Evolutionary conservation across 106 monocot species (phyloP).

Genomic region (Dendrobium chrysotoxum): DNA sequence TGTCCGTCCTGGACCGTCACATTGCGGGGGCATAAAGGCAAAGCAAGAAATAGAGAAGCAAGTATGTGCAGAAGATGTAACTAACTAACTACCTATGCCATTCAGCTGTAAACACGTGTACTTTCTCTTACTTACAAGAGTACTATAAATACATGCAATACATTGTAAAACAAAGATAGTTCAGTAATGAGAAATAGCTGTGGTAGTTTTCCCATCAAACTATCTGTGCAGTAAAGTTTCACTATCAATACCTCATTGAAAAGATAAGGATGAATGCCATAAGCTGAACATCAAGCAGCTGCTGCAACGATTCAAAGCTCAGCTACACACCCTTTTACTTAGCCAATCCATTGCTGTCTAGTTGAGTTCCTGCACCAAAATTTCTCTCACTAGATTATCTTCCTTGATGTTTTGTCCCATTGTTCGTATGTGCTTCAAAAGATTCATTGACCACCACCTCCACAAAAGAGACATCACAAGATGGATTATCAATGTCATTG

Average conservation of each 20-base stretch:
- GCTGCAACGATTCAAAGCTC: background rate
- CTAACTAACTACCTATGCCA: no score
- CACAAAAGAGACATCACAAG: background rate
- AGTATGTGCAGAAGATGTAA: no score
- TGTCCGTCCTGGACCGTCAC: no score
- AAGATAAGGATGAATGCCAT: background rate
- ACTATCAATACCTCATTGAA: background rate
- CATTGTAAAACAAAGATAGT: no score
- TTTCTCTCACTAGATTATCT: background rate
- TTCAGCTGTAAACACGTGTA: no score
- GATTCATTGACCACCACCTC: background rate
- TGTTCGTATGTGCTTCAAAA: background rate
- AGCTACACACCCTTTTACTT: background rate
- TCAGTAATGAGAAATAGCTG: no score
- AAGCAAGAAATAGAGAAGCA: no score
- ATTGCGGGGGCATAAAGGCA: no score
- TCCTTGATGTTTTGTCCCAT: background rate
- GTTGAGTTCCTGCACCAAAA: background rate
- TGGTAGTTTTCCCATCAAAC: no score
- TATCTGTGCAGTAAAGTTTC: no score
- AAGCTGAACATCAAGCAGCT: background rate
- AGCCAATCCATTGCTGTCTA: background rate
- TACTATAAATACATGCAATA: no score
- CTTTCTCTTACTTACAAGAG: no score
- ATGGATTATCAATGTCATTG: background rate